These are phyloP conservation scores for Apiotrichum domesticum DNA, from an alignment of 1,284 basidiomycete genomes.

Conservation along the genomic window DNA sequence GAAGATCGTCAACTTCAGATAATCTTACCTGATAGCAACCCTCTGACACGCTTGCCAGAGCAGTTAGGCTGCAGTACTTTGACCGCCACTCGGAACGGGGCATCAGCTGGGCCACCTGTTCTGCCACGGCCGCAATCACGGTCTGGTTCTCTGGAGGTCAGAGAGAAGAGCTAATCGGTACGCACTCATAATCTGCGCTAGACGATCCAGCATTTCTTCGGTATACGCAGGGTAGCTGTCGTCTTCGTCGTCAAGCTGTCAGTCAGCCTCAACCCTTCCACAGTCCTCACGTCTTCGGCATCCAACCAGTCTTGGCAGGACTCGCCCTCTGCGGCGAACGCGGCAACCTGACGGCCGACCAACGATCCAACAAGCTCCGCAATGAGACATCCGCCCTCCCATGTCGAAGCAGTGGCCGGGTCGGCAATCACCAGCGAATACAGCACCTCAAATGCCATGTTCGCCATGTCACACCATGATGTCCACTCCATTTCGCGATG, in stretches of 20 bases:
- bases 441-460: constrained; percentile 41
- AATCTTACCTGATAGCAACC: constrained; percentile 22
- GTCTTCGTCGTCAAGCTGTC: constrained; percentile 61
- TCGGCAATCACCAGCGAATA: constrained; percentile 32
- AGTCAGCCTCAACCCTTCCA: neutral
- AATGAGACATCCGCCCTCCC: constrained; percentile 26
- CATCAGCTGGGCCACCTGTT: constrained; percentile 71
- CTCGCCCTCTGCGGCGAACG: constrained; percentile 46
- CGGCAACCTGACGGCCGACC: constrained; percentile 30
- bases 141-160: constrained; percentile 51
- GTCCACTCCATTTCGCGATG: constrained; percentile 50
- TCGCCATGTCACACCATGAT: constrained; percentile 69
- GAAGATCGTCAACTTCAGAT: neutral
- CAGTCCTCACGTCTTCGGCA: constrained; percentile 58
- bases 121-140: constrained; percentile 67
- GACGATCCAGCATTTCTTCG: constrained; percentile 68
- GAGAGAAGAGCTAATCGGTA: neutral
- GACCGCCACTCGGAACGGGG: constrained; percentile 65
- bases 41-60: constrained; percentile 28
- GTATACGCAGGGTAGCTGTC: constrained; percentile 66
- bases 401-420: constrained; percentile 18
- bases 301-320: constrained; percentile 61
- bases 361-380: constrained; percentile 30
- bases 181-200: constrained; percentile 63
- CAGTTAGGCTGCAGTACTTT: constrained; percentile 70